phyloP scores from a whole-genome alignment of 176 grass and related monocot genomes.

The Bothriochloa decipiens region DNA sequence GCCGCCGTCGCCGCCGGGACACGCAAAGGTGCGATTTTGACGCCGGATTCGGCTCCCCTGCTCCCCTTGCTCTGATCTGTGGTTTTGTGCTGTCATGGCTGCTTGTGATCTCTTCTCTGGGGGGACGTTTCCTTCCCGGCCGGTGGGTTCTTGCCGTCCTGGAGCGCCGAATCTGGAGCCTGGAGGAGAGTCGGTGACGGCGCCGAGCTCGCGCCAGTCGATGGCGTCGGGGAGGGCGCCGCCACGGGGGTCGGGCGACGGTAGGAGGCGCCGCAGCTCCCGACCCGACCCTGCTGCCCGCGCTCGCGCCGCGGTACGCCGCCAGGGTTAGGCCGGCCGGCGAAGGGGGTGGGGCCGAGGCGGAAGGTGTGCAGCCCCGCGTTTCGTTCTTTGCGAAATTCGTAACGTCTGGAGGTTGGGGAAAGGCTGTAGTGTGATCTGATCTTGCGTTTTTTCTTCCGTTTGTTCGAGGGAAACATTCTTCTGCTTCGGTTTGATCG shows the following conservation, averaged over 20 bases:
- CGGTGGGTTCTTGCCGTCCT: not conserved
- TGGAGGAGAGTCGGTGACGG: no score
- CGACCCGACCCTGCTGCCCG: no score
- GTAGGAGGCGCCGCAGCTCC: no score
- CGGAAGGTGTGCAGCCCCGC: no score
- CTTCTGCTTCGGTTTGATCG: not conserved
- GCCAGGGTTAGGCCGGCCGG: no score
- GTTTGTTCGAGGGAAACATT: not conserved
- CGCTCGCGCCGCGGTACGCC: no score
- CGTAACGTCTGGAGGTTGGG: not conserved
- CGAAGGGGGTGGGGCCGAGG: no score
- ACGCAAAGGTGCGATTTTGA: constrained; percentile 38
- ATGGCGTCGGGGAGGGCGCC: no score
- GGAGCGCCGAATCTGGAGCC: constrained; percentile 37
- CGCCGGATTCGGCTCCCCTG: constrained; percentile 29
- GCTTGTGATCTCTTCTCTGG: constrained; percentile 4
- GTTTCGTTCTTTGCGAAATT: not conserved
- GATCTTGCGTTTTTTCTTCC: not conserved
- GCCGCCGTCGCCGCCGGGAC: not conserved
- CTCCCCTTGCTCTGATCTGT: constrained; percentile 30
- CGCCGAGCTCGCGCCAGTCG: no score
- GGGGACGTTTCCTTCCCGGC: not conserved
- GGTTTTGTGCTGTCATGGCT: not conserved
- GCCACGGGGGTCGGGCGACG: no score
- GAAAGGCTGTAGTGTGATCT: not conserved